phyloP scores from a whole-genome alignment of 1,284 basidiomycete genomes.

The Leccinum subspadiceum region DNA sequence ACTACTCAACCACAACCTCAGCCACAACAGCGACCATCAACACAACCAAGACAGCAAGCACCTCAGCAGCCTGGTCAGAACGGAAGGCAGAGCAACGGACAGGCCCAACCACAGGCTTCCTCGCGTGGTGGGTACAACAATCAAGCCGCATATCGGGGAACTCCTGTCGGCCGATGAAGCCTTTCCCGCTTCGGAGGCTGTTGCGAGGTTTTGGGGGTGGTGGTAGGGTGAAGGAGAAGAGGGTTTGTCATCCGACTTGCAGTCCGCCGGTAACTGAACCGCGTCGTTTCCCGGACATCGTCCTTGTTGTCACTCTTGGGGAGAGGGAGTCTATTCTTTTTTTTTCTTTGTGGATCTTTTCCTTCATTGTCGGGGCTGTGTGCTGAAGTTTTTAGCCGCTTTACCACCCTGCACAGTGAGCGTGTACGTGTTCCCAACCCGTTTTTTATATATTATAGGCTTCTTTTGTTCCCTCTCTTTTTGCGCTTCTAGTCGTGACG shows the following conservation, averaged over 20 bases:
- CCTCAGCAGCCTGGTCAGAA: constrained; percentile 26
- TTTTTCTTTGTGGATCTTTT: constrained; percentile 14
- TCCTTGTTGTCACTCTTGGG: constrained; percentile 8
- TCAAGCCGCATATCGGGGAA: constrained; percentile 28
- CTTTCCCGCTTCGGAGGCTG: neutral
- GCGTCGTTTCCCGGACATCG: constrained; percentile 16
- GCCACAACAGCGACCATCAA: constrained; percentile 31
- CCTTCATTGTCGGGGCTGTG: constrained; percentile 6
- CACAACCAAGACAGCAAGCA: constrained; percentile 26
- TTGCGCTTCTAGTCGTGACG: constrained; percentile 21
- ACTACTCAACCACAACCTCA: constrained; percentile 27
- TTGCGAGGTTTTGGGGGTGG: neutral
- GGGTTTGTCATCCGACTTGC: constrained; percentile 13
- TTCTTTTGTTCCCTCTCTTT: constrained; percentile 16
- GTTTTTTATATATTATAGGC: constrained; percentile 32
- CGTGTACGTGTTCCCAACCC: constrained; percentile 23
- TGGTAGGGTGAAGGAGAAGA: neutral
- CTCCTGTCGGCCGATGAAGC: constrained; percentile 31
- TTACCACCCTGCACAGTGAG: constrained; percentile 10
- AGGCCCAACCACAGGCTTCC: constrained; percentile 19
- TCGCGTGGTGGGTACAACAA: constrained; percentile 24
- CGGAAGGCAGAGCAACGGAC: constrained; percentile 30
- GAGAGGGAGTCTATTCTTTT: constrained; percentile 12
- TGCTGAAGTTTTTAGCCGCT: constrained; percentile 12
- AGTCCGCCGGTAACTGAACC: constrained; percentile 14